A percentile compares a stretch with the other conserved stretches of the same genome.
These are phyloP conservation scores for Castanea crenata DNA, from an alignment of 306 rosid species.

Conservation along the genomic window DNA sequence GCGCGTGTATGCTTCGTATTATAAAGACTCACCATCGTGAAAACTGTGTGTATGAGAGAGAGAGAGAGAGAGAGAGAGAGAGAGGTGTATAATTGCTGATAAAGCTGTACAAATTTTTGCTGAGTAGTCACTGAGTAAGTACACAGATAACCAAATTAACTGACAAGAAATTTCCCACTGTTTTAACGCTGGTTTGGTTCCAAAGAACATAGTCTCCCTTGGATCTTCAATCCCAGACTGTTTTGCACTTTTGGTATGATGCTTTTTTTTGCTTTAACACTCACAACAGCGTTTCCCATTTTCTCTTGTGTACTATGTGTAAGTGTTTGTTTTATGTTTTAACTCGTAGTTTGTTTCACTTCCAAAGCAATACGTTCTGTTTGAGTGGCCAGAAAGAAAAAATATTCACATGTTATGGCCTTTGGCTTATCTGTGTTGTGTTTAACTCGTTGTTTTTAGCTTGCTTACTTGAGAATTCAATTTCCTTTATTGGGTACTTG, in stretches of 20 bases:
- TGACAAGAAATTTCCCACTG: neutral
- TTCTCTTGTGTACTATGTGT: neutral
- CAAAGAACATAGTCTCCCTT: neutral
- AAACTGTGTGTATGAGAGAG: neutral
- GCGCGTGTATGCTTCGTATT: neutral
- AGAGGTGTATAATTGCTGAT: neutral
- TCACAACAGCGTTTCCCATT: neutral
- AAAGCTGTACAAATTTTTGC: neutral
- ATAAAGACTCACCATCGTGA: conserved; percentile 4
- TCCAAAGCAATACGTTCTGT: neutral
- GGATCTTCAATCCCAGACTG: neutral
- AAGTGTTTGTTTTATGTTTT: neutral
- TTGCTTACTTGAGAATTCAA: too few species aligned
- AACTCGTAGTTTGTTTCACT: neutral
- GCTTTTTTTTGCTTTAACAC: neutral
- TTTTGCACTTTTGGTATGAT: neutral
- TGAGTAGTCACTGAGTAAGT: neutral
- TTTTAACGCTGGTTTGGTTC: neutral
- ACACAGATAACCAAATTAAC: neutral
- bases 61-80: neutral
- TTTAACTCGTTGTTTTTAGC: too few species aligned
- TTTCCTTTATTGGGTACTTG: too few species aligned
- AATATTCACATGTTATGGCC: neutral
- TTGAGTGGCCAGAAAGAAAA: conserved; percentile 17
- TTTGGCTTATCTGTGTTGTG: neutral